Evolutionary conservation across 2,329 filamentous ascomycete species (phyloP), one percentile per base, ranked within the genome.

Genomic region (Apiospora malaysiana): DNA sequence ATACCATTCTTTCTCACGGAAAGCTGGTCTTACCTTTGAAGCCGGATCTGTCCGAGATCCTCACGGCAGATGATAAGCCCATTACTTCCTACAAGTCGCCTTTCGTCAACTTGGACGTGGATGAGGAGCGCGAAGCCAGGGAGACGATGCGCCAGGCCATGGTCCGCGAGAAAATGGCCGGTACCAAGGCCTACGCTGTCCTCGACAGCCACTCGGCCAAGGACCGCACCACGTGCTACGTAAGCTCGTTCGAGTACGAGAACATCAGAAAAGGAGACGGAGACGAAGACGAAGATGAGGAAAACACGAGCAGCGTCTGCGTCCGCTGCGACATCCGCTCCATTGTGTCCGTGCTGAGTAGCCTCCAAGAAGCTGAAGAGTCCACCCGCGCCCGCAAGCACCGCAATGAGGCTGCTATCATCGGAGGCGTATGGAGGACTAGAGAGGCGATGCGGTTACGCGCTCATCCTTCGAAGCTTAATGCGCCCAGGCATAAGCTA

Each of bases 181-280:
- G 25, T 7, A 40, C 56, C 56, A 63, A 63, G 56, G 56, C 56
- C 32, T 63, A 63, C 32, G 56, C 56, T 3, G 32, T 63, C 56
- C 32, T 63, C 27, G 56, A 63, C 32, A 40, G 56, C 18, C 56
- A 63, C 32, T 63, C 56, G 32, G 56, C 56, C 9, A 32, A 63
- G 8, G 56, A 63, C 21, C 27, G 32, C 4, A 40, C 27, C 32
- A 63, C 56, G 56, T 63, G 56, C 56, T 63, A n/a, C 21, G 56
- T 63, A 12, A 63, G 18, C 27, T 63, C 56, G 1, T 63, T 40
- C 18, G 56, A 40, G 32, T 63, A 63, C 56, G 18, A 63, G 5
- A 63, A 40, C 18, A 21, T 32, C 56, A 10, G 5, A 4, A 37
- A 37, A 59, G 51, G 16, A 8, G 51, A 59, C 0, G 27, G 56